Percentiles rank a stretch among this genome's conserved stretches.
Evolutionary conservation across 1,284 basidiomycete genomes (phyloP).

Genomic region (Anthracocystis panici-leucophaei): DNA sequence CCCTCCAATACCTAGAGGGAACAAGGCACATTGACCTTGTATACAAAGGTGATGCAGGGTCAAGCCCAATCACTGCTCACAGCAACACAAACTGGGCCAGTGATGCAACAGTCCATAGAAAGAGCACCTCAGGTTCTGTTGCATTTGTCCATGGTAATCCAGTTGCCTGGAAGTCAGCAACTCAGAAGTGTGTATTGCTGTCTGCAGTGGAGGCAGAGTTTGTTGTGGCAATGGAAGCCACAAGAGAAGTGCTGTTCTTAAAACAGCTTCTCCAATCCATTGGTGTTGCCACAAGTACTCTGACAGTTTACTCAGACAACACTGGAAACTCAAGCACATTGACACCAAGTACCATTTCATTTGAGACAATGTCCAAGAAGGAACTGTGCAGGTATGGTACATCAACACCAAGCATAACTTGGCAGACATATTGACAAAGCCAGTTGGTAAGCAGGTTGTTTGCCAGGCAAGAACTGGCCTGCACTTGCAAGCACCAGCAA

Average conservation of each 20-base stretch:
- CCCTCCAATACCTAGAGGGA: too few species aligned
- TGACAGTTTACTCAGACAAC: constrained; percentile 3
- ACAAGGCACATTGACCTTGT: too few species aligned
- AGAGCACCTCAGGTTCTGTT: constrained; percentile 9
- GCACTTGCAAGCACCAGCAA: too few species aligned
- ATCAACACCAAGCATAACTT: constrained; percentile 12
- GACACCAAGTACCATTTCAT: constrained; percentile 21
- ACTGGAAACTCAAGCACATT: constrained; percentile 25
- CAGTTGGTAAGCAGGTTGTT: constrained; percentile 3
- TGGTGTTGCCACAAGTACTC: background rate
- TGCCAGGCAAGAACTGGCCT: background rate
- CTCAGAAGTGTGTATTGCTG: constrained; percentile 1
- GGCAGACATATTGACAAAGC: constrained; percentile 4
- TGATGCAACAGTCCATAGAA: constrained; percentile 6
- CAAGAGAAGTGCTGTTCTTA: too few species aligned
- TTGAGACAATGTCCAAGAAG: constrained; percentile 10
- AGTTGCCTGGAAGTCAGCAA: constrained; percentile 16
- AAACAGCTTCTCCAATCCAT: background rate
- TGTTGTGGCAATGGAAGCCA: background rate
- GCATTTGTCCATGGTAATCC: constrained; percentile 12
- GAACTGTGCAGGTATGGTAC: constrained; percentile 9
- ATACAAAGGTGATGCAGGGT: too few species aligned
- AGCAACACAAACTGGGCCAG: too few species aligned
- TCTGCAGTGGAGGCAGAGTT: constrained; percentile 15
- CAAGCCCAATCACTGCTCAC: too few species aligned